Evolutionary conservation across 495 filamentous ascomycete species (phyloP).

Genomic region (Lepraria neglecta): DNA sequence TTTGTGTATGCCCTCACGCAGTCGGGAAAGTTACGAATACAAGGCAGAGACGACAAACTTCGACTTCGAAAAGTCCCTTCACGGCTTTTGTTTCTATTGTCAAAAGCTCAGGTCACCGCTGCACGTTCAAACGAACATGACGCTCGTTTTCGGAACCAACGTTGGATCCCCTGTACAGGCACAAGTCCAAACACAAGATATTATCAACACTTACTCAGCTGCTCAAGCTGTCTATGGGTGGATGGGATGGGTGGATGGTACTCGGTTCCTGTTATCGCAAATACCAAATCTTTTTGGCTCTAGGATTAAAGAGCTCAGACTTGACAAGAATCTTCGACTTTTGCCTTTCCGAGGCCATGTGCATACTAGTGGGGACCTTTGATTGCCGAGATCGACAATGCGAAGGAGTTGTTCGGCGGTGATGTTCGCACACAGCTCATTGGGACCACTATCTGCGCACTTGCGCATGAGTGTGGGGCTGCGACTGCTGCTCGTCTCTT

Average conservation of each 20-base stretch:
- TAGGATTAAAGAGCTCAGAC: neutral
- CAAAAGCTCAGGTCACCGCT: too few relatives aligned
- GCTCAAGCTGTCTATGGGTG: conserved; percentile 1
- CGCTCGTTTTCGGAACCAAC: neutral
- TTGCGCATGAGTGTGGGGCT: neutral
- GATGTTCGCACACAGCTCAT: conserved; percentile 1
- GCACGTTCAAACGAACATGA: neutral
- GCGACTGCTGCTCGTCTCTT: neutral
- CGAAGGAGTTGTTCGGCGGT: neutral
- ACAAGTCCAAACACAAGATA: neutral
- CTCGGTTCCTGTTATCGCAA: neutral
- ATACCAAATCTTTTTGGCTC: neutral
- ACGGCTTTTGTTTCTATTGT: too few relatives aligned
- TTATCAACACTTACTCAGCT: neutral
- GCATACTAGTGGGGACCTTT: neutral
- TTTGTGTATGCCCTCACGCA: too few relatives aligned
- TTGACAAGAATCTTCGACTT: neutral
- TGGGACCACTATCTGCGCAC: neutral
- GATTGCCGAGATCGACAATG: neutral
- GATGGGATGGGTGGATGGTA: neutral
- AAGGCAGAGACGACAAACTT: too few relatives aligned
- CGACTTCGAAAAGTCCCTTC: too few relatives aligned
- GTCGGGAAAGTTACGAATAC: too few relatives aligned
- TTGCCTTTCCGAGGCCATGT: neutral
- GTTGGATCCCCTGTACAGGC: neutral